Evolutionary conservation across 805 yeast genomes (phyloP).

Genomic region (Helenozyma rhizophorensis): DNA sequence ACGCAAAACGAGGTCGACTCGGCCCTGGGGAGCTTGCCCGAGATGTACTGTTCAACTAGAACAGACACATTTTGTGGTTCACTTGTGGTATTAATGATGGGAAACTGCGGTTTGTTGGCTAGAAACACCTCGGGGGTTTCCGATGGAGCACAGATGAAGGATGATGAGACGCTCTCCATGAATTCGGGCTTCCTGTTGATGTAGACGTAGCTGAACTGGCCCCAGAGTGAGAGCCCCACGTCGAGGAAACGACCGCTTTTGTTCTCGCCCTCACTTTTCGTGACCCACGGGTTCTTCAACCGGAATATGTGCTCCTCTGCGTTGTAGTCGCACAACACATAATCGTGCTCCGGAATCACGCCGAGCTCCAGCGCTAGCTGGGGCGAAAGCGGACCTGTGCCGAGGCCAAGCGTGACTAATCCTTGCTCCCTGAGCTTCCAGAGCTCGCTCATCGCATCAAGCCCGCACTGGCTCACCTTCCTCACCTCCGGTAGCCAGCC

Average conservation of each 20-base stretch:
- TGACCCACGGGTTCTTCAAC: slow-evolving; percentile 37
- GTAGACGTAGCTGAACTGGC: slow-evolving; percentile 48
- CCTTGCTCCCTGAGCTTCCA: slow-evolving; percentile 27
- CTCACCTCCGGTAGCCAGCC: slow-evolving; percentile 71
- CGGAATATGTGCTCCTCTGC: neutral
- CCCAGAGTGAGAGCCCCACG: slow-evolving; percentile 17
- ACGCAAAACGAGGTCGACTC: slow-evolving; percentile 2
- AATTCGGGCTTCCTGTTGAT: slow-evolving; percentile 58
- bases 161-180: slow-evolving; percentile 15
- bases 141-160: slow-evolving; percentile 17
- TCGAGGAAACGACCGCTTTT: slow-evolving; percentile 12
- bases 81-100: slow-evolving; percentile 28
- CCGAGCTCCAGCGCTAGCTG: slow-evolving; percentile 29
- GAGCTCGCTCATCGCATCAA: slow-evolving; percentile 13
- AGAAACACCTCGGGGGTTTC: slow-evolving; percentile 10
- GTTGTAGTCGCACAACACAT: slow-evolving; percentile 40
- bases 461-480: slow-evolving; percentile 31
- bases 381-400: slow-evolving; percentile 51
- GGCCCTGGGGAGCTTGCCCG: neutral
- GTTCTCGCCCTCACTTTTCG: slow-evolving; percentile 1
- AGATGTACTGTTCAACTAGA: slow-evolving; percentile 7
- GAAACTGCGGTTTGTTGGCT: slow-evolving; percentile 41
- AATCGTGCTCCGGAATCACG: slow-evolving; percentile 65
- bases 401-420: slow-evolving; percentile 54
- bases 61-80: slow-evolving; percentile 25